phyloP scores from a whole-genome alignment of 2,329 filamentous ascomycete species.

The Alternaria ventricosa region DNA sequence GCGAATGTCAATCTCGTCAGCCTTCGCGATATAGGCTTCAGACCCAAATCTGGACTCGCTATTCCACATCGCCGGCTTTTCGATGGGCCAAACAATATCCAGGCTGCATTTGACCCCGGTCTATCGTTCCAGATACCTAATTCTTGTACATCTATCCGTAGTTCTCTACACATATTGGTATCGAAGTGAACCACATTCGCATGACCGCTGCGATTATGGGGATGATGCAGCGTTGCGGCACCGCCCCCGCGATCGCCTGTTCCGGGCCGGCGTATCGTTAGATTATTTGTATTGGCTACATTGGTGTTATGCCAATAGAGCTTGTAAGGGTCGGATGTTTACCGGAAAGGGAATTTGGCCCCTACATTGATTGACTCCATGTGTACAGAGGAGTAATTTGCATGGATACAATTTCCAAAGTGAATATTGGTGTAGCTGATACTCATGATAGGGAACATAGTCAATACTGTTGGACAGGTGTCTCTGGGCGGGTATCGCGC shows the following conservation, averaged over 20 bases:
- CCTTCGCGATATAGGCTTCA: not conserved
- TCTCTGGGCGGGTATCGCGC: not conserved
- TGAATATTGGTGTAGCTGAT: not conserved
- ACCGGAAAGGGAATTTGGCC: not conserved
- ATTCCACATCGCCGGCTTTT: not conserved
- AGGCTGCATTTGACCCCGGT: not conserved
- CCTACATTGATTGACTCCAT: not conserved
- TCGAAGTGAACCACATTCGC: not conserved
- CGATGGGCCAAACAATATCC: not conserved
- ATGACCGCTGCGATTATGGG: not conserved
- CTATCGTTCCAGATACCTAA: not conserved
- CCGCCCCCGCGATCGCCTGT: not conserved
- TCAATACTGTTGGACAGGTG: not conserved
- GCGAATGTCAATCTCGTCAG: not conserved
- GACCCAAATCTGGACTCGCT: not conserved
- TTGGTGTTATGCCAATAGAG: not conserved
- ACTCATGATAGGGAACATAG: not conserved
- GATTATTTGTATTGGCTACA: not conserved
- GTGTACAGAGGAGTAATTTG: not conserved
- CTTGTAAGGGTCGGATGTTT: not conserved
- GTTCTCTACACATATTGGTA: not conserved
- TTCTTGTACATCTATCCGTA: not conserved
- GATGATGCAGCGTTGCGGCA: not conserved
- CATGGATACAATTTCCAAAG: not conserved
- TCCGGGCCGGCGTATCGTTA: not conserved